phyloP scores from a whole-genome alignment of 148 eudicot species.

The Polygonum aviculare region DNA sequence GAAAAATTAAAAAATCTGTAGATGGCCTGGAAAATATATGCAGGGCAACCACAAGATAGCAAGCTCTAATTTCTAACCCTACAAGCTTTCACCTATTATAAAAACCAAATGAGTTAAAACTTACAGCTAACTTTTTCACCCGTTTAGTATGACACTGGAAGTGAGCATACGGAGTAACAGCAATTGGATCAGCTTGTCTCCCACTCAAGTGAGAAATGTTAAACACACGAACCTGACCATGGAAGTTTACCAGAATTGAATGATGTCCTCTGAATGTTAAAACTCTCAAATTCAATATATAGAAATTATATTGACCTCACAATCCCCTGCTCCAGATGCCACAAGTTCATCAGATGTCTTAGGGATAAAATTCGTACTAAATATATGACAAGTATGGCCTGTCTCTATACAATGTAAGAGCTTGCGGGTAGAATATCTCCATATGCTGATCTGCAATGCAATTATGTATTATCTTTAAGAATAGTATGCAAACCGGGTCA shows the following conservation, averaged over 20 bases:
- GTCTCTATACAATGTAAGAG: constrained; percentile 71
- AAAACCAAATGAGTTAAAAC: constrained; percentile 11
- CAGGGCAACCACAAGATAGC: not conserved
- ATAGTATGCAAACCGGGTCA: not conserved
- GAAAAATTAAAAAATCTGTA: not conserved
- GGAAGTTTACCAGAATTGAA: not conserved
- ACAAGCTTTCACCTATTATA: not conserved
- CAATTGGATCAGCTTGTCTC: constrained; percentile 44
- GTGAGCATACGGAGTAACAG: constrained; percentile 51
- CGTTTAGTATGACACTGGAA: constrained; percentile 90
- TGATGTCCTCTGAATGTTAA: not conserved
- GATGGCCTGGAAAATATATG: not conserved
- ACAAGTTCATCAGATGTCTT: constrained; percentile 90
- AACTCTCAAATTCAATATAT: not conserved
- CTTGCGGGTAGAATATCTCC: constrained; percentile 66
- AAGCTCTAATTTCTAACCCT: not conserved
- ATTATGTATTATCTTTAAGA: not conserved
- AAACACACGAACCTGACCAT: constrained; percentile 68
- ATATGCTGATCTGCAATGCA: constrained; percentile 58
- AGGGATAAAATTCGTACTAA: constrained; percentile 86
- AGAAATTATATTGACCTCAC: constrained; percentile 49
- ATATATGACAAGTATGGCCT: constrained; percentile 84
- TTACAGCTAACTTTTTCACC: constrained; percentile 91
- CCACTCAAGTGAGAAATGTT: constrained; percentile 51
- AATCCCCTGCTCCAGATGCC: constrained; percentile 95